A percentile compares a stretch with the other conserved stretches of the same genome.
Evolutionary conservation across 2,329 filamentous ascomycete species (phyloP).

Genomic region (Fusarium sp.): DNA sequence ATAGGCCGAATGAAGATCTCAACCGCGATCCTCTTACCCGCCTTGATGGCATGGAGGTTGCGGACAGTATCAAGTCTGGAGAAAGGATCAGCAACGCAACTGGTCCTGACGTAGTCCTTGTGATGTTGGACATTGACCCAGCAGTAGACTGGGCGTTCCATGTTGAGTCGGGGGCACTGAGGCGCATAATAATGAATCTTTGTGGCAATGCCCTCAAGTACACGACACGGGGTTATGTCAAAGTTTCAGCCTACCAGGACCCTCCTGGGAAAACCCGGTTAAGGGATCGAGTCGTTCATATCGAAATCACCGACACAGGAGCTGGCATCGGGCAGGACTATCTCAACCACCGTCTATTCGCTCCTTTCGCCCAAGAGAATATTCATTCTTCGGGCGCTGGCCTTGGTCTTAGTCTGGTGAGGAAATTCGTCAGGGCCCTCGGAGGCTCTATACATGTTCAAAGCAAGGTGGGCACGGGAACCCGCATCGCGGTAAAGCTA

Average conservation of each 20-base stretch:
- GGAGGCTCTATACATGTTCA: slow-evolving; percentile 66
- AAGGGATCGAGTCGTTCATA: slow-evolving; percentile 31
- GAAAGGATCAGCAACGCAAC: not conserved
- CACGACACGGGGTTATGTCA: slow-evolving; percentile 52
- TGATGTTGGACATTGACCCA: slow-evolving; percentile 52
- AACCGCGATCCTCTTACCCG: not conserved
- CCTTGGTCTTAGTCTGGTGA: slow-evolving; percentile 72
- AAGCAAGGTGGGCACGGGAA: slow-evolving; percentile 52
- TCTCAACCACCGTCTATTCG: slow-evolving; percentile 67
- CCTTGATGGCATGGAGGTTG: slow-evolving; percentile 24
- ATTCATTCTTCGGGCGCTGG: slow-evolving; percentile 67
- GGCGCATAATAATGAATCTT: slow-evolving; percentile 69
- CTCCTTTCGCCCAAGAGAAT: slow-evolving; percentile 72
- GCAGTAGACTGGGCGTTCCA: slow-evolving; percentile 61
- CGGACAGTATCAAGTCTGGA: not conserved
- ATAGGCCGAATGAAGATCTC: not conserved
- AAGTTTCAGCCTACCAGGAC: slow-evolving; percentile 41
- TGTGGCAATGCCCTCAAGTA: slow-evolving; percentile 72
- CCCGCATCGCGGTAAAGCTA: slow-evolving; percentile 47
- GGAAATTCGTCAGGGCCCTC: slow-evolving; percentile 66
- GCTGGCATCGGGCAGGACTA: slow-evolving; percentile 72
- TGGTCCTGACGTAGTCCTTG: slow-evolving; percentile 23
- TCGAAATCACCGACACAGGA: slow-evolving; percentile 70
- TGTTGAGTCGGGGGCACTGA: slow-evolving; percentile 60
- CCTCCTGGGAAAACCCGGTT: not conserved